Percentiles rank a stretch among this genome's conserved stretches.
Conservation (phyloP, 306 rosid genomes). For the Vicia villosa region DNA sequence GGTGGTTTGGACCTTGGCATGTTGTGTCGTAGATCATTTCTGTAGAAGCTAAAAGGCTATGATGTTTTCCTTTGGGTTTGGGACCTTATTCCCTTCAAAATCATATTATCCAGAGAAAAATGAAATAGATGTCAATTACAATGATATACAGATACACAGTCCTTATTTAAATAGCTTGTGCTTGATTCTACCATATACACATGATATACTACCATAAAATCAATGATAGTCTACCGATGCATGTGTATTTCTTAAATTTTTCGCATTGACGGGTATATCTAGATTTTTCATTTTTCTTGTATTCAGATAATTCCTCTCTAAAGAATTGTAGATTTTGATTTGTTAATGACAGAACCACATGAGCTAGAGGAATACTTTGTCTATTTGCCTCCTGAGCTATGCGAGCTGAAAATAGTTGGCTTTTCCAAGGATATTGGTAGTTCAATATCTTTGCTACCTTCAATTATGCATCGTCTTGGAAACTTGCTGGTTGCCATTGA, state of each 20-base stretch:
- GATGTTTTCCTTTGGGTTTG: background rate
- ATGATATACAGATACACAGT: background rate
- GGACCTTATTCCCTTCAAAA: background rate
- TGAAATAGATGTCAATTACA: background rate
- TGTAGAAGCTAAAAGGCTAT: background rate
- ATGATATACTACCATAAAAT: constrained; percentile 2
- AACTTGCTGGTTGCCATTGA: constrained; percentile 91
- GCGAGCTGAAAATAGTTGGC: constrained; percentile 79
- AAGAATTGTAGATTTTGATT: constrained; percentile 37
- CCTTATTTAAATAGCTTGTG: background rate
- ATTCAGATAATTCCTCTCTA: constrained; percentile 10
- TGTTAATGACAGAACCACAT: constrained; percentile 58
- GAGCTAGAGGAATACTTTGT: constrained; percentile 63
- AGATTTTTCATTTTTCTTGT: constrained; percentile 32
- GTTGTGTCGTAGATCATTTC: background rate
- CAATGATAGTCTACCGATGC: background rate
- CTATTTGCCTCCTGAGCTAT: constrained; percentile 81
- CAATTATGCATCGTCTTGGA: constrained; percentile 92
- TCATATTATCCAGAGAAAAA: no score
- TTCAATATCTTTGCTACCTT: constrained; percentile 89
- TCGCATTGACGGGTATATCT: background rate
- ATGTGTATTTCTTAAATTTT: constrained; percentile 12
- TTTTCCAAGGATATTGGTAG: constrained; percentile 96
- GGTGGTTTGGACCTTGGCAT: background rate
- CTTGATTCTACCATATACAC: background rate